These are phyloP conservation scores for Hippophae gyantsensis DNA, from an alignment of 306 rosid species.

Conservation along the genomic window DNA sequence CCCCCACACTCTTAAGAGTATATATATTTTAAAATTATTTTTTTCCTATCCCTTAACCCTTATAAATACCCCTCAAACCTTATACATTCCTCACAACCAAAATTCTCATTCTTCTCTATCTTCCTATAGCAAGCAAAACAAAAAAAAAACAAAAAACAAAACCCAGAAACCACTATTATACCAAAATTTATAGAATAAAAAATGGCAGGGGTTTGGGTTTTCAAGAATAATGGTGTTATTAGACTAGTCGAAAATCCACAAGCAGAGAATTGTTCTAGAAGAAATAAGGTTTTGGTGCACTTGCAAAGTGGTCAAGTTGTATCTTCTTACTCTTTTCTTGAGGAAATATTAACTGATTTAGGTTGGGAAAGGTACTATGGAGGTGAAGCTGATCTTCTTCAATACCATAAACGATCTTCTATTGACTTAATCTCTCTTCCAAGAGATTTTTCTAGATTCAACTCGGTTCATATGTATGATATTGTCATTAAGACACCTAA, in stretches of 20 bases:
- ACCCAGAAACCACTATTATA: background rate
- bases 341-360: conserved; percentile 47
- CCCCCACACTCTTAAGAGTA: conserved; percentile 22
- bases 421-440: conserved; percentile 92
- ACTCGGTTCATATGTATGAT: conserved; percentile 83
- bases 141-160: background rate
- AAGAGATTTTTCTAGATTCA: conserved; percentile 61
- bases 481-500: conserved; percentile 76
- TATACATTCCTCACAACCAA: background rate
- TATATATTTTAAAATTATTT: conserved; percentile 47
- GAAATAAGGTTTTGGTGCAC: conserved; percentile 57
- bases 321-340: conserved; percentile 49
- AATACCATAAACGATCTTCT: conserved; percentile 78
- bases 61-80: background rate
- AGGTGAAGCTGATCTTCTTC: conserved; percentile 70
- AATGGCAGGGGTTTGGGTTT: conserved; percentile 86
- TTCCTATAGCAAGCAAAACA: background rate
- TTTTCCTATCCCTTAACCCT: conserved; percentile 14
- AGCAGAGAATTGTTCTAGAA: conserved; percentile 26
- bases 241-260: conserved; percentile 64
- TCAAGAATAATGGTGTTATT: conserved; percentile 56
- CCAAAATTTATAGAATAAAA: background rate
- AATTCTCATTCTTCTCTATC: background rate
- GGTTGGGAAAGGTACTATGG: conserved; percentile 98
- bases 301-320: conserved; percentile 59